Base-by-base conservation (phyloP, 106 monocot genomes). In the Dioscorea zingiberensis region DNA sequence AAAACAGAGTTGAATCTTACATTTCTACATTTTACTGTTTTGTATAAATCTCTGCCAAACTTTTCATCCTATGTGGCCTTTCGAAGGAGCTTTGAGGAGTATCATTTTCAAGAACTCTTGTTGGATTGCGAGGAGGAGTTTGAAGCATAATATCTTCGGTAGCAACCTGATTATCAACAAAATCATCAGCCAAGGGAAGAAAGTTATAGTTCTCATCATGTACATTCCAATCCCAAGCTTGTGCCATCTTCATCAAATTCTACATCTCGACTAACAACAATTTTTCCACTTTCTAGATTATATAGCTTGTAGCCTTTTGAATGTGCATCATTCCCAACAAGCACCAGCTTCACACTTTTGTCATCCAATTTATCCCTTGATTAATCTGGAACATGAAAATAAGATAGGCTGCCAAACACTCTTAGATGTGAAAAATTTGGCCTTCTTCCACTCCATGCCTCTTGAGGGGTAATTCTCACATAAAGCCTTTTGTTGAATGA, bases 291-390 rank as follows among this genome's bases (percentile, higher is more conserved):
- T 0, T 0, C 10, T 11, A 57, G 66, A 47, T 73, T 22, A 47
- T 56, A 56, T 0, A 54, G 29, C 17, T 14, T 16, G 14, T 66
- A 66, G 1, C 2, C 73, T 9, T 73, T 65, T 1, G 25, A 24
- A 18, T 15, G 44, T 7, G 12, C 0, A 47, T 28, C 48, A 66
- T 73, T 58, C 0, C 65, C 58, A 26, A 73, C 12, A 27, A 66
- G 59, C 0, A 66, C 24, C 7, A 24, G 17, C 5, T 38, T 53
- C 4, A 25, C 4, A 28, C 58, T 27, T 22, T 18, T 58, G 12
- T 56, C 47, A 21, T 66, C 66, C n/a, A 59, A 21, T 26, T 66
- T 73, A 6, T n/a, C 29, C 13, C 44, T 15, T n/a, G 12, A 15
- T 0, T 22, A 16, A 19, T 21, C 16, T 4, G 17, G 4, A 2